Percentiles rank a stretch among this genome's conserved stretches.
These are phyloP conservation scores for Paxillus ammoniavirescens DNA, from an alignment of 768 basidiomycete genomes.

Conservation along the genomic window DNA sequence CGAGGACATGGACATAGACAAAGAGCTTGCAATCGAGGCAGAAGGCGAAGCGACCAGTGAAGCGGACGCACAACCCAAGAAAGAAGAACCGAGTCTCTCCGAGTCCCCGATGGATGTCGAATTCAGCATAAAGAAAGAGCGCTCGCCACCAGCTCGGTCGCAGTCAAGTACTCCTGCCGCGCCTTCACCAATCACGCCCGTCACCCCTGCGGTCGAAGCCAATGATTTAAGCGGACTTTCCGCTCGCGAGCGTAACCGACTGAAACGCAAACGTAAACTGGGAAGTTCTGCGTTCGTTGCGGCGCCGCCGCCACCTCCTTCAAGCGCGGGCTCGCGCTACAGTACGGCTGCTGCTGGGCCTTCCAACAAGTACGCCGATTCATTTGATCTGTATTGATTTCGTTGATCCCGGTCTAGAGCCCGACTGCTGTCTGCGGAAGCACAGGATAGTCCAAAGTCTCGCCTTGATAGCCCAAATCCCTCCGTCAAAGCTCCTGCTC, in stretches of 20 bases:
- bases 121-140: constrained; percentile 39
- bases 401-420: constrained; percentile 44
- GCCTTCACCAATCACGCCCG: constrained; percentile 48
- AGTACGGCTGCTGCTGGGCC: constrained; percentile 53
- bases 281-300: constrained; percentile 83
- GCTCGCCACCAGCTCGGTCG: constrained; percentile 40
- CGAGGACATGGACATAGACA: constrained; percentile 86
- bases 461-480: constrained; percentile 58
- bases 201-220: constrained; percentile 35
- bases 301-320: constrained; percentile 60
- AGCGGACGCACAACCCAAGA: constrained; percentile 37
- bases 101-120: constrained; percentile 48
- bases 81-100: constrained; percentile 35
- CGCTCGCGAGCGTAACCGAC: constrained; percentile 87
- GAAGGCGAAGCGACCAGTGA: constrained; percentile 48
- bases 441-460: constrained; percentile 47
- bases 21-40: constrained; percentile 66
- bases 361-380: constrained; percentile 52
- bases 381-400: not conserved
- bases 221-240: constrained; percentile 62
- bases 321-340: constrained; percentile 60
- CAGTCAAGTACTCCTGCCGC: constrained; percentile 43
- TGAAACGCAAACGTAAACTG: constrained; percentile 92
- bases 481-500: constrained; percentile 34
- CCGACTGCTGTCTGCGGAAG: constrained; percentile 69